phyloP scores from a whole-genome alignment of 2,329 filamentous ascomycete genomes.

The Trichoderma semiorbis region DNA sequence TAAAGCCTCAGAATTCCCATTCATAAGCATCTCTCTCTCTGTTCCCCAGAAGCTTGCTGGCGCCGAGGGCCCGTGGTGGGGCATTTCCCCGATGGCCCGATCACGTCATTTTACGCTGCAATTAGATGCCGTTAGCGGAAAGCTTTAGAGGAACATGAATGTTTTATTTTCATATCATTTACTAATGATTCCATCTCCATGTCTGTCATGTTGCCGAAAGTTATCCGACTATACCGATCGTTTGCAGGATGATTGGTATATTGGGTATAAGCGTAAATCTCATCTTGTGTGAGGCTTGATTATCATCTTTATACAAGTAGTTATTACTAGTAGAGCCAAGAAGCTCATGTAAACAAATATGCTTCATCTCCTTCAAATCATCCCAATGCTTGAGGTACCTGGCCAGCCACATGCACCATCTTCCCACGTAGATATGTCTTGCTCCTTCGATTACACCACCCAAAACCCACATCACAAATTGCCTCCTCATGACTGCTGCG shows the following conservation, averaged over 20 bases:
- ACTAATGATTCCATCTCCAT: neutral
- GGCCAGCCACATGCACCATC: neutral
- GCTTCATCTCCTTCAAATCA: neutral
- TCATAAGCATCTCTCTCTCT: neutral
- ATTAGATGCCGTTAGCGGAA: slow-evolving; percentile 3
- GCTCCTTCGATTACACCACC: neutral
- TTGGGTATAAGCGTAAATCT: neutral
- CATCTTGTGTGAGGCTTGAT: neutral
- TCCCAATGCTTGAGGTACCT: neutral
- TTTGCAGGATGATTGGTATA: neutral
- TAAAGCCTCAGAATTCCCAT: neutral
- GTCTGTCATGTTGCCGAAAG: neutral
- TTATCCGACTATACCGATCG: neutral
- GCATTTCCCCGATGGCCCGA: slow-evolving; percentile 16
- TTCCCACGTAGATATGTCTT: neutral
- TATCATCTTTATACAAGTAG: neutral
- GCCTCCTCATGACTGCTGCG: neutral
- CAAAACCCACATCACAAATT: neutral
- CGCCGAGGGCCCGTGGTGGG: slow-evolving; percentile 19
- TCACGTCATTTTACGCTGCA: slow-evolving; percentile 23
- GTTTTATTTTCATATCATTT: neutral
- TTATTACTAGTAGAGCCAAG: neutral
- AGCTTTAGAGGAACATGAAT: neutral
- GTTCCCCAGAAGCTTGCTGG: neutral
- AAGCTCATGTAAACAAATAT: neutral